A percentile compares a stretch with the other conserved stretches of the same genome.
Conservation (phyloP, 108 stramenopile genomes). For the Aurantiochytrium sp. region DNA sequence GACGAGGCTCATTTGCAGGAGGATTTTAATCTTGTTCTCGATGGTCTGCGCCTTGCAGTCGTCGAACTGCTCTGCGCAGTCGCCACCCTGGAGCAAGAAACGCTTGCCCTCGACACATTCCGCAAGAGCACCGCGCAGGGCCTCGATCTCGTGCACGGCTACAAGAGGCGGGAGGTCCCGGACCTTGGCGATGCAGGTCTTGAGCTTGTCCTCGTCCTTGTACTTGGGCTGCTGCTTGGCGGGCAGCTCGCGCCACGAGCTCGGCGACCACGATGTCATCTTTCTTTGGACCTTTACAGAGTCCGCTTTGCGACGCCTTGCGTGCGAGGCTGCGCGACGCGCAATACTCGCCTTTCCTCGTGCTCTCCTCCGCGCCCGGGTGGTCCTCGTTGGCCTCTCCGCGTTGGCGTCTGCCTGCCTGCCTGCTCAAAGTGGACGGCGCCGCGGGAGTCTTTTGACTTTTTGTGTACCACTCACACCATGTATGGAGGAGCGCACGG, state of each 20-base stretch:
- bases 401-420: no score
- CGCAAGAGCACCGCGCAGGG: conserved; percentile 76
- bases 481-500: no score
- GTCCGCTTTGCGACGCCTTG: not conserved
- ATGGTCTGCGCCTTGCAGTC: conserved; percentile 21
- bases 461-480: no score
- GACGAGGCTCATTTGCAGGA: conserved; percentile 73
- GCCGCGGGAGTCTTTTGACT: no score
- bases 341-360: no score
- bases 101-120: conserved; percentile 85
- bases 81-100: conserved; percentile 96
- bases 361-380: no score
- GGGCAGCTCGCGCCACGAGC: not conserved
- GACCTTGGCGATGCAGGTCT: not conserved
- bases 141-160: conserved; percentile 36
- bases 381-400: no score
- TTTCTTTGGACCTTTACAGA: not conserved
- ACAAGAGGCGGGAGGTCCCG: conserved; percentile 31
- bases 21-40: conserved; percentile 29
- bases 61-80: conserved; percentile 91
- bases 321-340: no score
- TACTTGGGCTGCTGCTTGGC: conserved; percentile 3
- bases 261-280: not conserved
- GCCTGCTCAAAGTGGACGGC: no score
- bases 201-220: not conserved